Evolutionary conservation across 441 rosid genomes (phyloP), one percentile per base, ranked within the genome.

Genomic region (Brassica hybrid): DNA sequence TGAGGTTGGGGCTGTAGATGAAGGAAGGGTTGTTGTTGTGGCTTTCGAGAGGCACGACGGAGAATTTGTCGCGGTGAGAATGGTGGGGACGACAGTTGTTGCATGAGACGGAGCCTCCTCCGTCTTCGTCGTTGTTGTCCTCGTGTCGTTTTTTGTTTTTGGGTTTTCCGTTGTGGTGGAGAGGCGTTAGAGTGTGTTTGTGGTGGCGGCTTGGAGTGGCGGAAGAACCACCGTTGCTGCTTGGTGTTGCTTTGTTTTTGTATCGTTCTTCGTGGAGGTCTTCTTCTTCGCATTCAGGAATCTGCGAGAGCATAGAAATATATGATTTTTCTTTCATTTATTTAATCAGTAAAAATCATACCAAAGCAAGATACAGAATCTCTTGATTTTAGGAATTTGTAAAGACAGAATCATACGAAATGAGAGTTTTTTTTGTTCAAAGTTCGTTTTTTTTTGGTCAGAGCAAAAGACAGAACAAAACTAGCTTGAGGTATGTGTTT

Each of bases 1-100:
- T 85, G 1, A 87, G 84, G 50, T 91, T 94, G 3, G 99, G 99
- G 70, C 98, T 94, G 0, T 92, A 83, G 68, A 89, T 84, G 73
- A 83, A 85, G 5, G 85, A 84, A n/a, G 84, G 84, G 36, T 72
- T 69, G 70, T 72, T 69, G 70, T 65, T 81, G 65, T 79, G 88
- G 78, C 79, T 88, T 81, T 82, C 96, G 50, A 92, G 78, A 71
- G 98, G 97, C 13, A 92, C 96, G 9, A 94, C 91, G 1, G 97
- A 88, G 81, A 96, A 86, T 83, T 90, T 94, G 63, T 96, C 97
- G 1, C 96, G 88, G 70, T 82, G 84, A 9, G 94, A 72, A 69
- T 88, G 82, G 73, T 88, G 83, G 2, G 99, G 99, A 11, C 94
- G 87, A 75, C 99, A 96, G 63, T 89, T 89, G 88, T 89, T 87